Conservation (phyloP, 805 yeast genomes). For the Candida maltosa region DNA sequence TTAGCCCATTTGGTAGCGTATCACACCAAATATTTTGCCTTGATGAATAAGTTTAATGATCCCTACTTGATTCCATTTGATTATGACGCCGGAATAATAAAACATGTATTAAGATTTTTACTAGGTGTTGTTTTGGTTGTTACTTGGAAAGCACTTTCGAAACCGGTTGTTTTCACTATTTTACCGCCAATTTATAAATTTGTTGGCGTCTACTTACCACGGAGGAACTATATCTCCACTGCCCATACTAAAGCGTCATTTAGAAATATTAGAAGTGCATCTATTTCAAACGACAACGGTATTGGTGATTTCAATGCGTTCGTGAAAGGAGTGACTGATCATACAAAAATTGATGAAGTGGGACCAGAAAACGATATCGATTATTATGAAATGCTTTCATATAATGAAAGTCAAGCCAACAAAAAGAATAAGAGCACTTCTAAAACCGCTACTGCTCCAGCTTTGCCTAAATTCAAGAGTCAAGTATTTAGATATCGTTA, state of each 20-base stretch:
- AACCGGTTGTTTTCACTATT: constrained; percentile 56
- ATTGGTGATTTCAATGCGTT: constrained; percentile 23
- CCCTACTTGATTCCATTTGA: constrained; percentile 29
- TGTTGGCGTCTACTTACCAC: constrained; percentile 36
- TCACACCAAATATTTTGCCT: constrained; percentile 24
- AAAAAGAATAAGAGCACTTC: not conserved
- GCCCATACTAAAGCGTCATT: constrained; percentile 31
- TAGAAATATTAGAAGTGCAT: constrained; percentile 34
- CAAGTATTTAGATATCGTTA: constrained; percentile 60
- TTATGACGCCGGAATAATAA: constrained; percentile 42
- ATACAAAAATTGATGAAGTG: constrained; percentile 22
- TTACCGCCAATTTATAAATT: constrained; percentile 58
- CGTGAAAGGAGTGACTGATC: constrained; percentile 22
- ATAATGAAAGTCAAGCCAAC: constrained; percentile 13
- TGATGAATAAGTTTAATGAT: constrained; percentile 15
- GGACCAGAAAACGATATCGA: constrained; percentile 41
- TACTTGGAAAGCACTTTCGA: constrained; percentile 71
- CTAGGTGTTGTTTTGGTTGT: constrained; percentile 64
- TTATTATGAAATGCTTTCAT: constrained; percentile 37
- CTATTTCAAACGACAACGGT: constrained; percentile 33
- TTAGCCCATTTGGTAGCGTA: constrained; percentile 52
- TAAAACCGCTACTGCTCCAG: constrained; percentile 1
- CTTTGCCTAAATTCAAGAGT: constrained; percentile 15
- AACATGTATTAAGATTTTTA: constrained; percentile 44
- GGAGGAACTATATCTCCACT: constrained; percentile 35